Evolutionary conservation across 2,329 filamentous ascomycete species (phyloP).

Genomic region (Cordyceps pruinosa): DNA sequence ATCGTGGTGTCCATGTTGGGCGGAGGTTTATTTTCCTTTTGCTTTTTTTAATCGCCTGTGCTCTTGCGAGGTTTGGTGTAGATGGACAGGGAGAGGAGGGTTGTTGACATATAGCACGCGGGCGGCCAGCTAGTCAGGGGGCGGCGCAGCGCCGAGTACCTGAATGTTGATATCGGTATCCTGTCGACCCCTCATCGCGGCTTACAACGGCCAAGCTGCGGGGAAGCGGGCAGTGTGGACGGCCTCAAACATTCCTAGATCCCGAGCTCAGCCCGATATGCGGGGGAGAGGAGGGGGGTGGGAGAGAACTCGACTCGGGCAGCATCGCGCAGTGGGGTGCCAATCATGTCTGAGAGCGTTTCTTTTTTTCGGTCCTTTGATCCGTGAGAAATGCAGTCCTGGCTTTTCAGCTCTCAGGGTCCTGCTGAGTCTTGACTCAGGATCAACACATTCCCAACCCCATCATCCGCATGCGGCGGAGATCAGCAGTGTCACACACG

Average conservation of each 20-base stretch:
- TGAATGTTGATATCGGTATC: background rate
- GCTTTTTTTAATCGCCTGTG: background rate
- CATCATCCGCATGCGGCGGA: too few relatives aligned
- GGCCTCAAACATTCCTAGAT: background rate
- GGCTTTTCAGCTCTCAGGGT: background rate
- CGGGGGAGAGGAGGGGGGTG: background rate
- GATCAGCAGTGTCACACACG: background rate
- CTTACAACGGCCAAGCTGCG: background rate
- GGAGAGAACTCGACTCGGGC: too few relatives aligned
- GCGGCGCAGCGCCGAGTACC: background rate
- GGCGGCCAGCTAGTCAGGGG: too few relatives aligned
- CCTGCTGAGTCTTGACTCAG: background rate
- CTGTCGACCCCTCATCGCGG: background rate
- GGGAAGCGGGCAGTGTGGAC: background rate
- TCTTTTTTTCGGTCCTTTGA: background rate
- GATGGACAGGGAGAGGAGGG: too few relatives aligned
- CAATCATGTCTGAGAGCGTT: background rate
- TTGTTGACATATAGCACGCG: too few relatives aligned
- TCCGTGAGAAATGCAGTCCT: background rate
- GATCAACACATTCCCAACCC: too few relatives aligned
- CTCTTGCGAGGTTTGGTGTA: too few relatives aligned
- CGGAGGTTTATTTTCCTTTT: background rate
- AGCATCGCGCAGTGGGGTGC: background rate
- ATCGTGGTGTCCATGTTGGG: background rate
- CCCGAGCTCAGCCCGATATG: constrained; percentile 7